Percentiles rank a stretch among this genome's conserved stretches.
Conservation (phyloP, 2,329 filamentous ascomycete species). For the Alternaria rosae region DNA sequence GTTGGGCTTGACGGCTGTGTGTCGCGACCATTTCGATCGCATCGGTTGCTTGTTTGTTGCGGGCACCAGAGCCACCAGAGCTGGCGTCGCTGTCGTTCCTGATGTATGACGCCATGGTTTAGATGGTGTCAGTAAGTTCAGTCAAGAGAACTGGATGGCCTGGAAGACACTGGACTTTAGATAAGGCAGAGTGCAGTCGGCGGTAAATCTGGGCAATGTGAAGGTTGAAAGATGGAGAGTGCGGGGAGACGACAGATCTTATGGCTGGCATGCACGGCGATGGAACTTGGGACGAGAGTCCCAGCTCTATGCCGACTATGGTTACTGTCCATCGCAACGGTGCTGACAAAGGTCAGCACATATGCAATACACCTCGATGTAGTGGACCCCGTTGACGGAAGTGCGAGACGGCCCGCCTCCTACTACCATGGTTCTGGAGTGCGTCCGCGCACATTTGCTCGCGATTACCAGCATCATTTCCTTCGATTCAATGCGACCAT, state of each 20-base stretch:
- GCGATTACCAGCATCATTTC: neutral
- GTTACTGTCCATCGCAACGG: no score
- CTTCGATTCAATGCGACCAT: neutral
- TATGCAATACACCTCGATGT: constrained; percentile 1
- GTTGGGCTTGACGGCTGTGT: neutral
- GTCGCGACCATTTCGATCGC: constrained; percentile 13
- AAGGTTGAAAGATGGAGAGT: neutral
- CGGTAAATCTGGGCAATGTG: neutral
- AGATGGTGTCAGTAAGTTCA: neutral
- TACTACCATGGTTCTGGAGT: constrained; percentile 12
- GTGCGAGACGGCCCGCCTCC: constrained; percentile 6
- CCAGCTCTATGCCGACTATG: neutral
- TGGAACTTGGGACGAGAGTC: neutral
- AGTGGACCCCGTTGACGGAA: constrained; percentile 4
- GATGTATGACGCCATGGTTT: constrained; percentile 8
- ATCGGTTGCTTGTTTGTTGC: constrained; percentile 6
- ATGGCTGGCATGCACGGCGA: neutral
- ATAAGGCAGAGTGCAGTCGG: neutral
- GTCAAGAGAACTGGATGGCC: neutral
- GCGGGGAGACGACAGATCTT: neutral
- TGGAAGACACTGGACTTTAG: neutral
- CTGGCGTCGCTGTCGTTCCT: constrained; percentile 14
- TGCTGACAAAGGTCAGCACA: neutral
- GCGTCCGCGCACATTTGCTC: neutral
- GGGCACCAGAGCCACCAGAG: constrained; percentile 1